A percentile compares a stretch with the other conserved stretches of the same genome.
These are phyloP conservation scores for Themeda triandra DNA, from an alignment of 176 grass and related monocot species.

Conservation along the genomic window DNA sequence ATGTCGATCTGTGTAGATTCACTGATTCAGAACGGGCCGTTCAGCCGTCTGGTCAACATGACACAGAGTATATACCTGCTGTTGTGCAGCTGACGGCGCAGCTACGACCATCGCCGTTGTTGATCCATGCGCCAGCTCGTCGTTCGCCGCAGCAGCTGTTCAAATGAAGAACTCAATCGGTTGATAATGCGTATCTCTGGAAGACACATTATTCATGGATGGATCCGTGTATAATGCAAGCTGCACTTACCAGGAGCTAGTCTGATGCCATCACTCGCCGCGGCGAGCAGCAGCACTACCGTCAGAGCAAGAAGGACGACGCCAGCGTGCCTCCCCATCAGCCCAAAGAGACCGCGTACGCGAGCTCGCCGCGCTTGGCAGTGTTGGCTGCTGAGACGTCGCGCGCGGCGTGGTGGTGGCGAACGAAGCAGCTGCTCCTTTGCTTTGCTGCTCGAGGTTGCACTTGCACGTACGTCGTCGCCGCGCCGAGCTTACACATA, in stretches of 20 bases:
- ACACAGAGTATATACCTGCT: too few relatives aligned
- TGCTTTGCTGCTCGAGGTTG: neutral
- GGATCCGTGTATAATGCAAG: neutral
- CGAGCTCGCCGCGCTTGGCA: neutral
- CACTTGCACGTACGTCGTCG: neutral
- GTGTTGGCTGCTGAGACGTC: neutral
- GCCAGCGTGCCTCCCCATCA: constrained; percentile 32
- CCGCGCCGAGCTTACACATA: neutral
- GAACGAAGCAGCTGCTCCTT: neutral
- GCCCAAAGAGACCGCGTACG: neutral
- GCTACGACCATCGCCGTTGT: neutral
- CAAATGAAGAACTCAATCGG: neutral
- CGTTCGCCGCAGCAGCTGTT: neutral
- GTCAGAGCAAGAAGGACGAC: neutral
- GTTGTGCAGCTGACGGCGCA: neutral
- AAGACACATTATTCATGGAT: neutral
- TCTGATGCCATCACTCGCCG: constrained; percentile 34
- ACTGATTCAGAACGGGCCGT: too few relatives aligned
- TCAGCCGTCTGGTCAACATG: too few relatives aligned
- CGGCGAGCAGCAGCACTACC: constrained; percentile 25
- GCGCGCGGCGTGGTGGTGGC: neutral
- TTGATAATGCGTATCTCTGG: neutral
- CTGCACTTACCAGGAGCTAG: constrained; percentile 37
- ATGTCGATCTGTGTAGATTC: too few relatives aligned
- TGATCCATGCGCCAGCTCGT: neutral